phyloP scores from a whole-genome alignment of 1,284 basidiomycete species.

The Stygiomarasmius scandens region DNA sequence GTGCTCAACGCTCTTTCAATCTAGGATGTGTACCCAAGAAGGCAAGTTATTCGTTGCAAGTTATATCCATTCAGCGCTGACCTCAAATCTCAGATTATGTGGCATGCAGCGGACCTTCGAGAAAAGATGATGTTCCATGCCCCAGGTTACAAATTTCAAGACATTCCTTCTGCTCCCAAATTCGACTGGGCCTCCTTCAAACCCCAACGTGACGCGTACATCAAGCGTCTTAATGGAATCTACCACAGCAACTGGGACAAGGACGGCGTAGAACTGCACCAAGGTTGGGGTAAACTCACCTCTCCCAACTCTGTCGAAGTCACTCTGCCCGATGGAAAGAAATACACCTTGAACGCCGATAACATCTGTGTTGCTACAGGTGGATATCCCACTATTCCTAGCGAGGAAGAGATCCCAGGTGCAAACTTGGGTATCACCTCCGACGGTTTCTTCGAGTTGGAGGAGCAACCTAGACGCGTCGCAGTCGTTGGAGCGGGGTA shows the following conservation, averaged over 20 bases:
- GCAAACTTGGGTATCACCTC: conserved; percentile 90
- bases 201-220: conserved; percentile 94
- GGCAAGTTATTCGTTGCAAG: conserved; percentile 35
- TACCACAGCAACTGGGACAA: conserved; percentile 89
- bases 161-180: conserved; percentile 51
- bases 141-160: conserved; percentile 78
- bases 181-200: conserved; percentile 95
- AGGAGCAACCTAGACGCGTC: conserved; percentile 89
- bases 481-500: conserved; percentile 97
- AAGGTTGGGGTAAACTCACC: conserved; percentile 77
- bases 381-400: conserved; percentile 82
- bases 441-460: conserved; percentile 95
- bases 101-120: conserved; percentile 95
- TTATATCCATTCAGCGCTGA: neutral
- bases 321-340: conserved; percentile 61
- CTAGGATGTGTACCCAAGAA: conserved; percentile 89
- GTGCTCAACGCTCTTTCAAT: conserved; percentile 8
- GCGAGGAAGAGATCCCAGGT: conserved; percentile 84
- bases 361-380: conserved; percentile 87
- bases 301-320: conserved; percentile 72
- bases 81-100: conserved; percentile 81
- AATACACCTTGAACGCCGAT: conserved; percentile 73
- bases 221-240: conserved; percentile 88
- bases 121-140: conserved; percentile 83
- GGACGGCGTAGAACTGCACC: conserved; percentile 89